Conservation (phyloP, 495 filamentous ascomycete species). For the Venustampulla echinocandica region DNA sequence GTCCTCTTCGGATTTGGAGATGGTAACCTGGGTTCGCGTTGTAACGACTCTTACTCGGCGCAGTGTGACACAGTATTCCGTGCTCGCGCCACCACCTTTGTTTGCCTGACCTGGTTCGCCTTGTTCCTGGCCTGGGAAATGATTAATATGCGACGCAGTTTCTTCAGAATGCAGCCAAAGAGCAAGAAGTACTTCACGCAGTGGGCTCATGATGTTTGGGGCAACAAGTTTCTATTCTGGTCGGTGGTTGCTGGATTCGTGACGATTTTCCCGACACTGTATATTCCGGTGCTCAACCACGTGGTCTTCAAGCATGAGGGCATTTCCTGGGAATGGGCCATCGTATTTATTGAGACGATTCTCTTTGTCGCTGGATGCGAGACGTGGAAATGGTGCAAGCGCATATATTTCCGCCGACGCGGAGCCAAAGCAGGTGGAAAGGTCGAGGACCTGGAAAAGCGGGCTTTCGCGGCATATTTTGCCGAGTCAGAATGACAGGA, state of each 20-base stretch:
- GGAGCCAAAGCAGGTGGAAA: background rate
- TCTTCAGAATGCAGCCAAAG: conserved; percentile 58
- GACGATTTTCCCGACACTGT: conserved; percentile 62
- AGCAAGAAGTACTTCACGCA: conserved; percentile 43
- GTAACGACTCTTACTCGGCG: conserved; percentile 49
- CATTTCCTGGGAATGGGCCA: conserved; percentile 66
- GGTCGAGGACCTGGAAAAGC: background rate
- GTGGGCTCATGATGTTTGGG: conserved; percentile 56
- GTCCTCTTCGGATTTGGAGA: conserved; percentile 60
- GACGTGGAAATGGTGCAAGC: conserved; percentile 59
- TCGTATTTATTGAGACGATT: conserved; percentile 49
- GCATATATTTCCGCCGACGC: conserved; percentile 29
- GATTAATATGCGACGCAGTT: conserved; percentile 55
- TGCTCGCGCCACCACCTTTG: conserved; percentile 63
- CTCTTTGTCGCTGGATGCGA: conserved; percentile 60
- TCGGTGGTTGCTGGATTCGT: conserved; percentile 55
- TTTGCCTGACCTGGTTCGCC: conserved; percentile 64
- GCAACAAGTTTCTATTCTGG: conserved; percentile 53
- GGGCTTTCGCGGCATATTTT: background rate
- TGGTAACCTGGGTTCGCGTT: conserved; percentile 51
- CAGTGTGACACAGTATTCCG: conserved; percentile 60
- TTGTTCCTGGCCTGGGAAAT: conserved; percentile 70
- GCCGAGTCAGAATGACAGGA: no score
- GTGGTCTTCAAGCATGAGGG: conserved; percentile 62
- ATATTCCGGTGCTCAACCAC: conserved; percentile 62